phyloP scores from a whole-genome alignment of 2,329 filamentous ascomycete genomes.

The Calycina herbarum region DNA sequence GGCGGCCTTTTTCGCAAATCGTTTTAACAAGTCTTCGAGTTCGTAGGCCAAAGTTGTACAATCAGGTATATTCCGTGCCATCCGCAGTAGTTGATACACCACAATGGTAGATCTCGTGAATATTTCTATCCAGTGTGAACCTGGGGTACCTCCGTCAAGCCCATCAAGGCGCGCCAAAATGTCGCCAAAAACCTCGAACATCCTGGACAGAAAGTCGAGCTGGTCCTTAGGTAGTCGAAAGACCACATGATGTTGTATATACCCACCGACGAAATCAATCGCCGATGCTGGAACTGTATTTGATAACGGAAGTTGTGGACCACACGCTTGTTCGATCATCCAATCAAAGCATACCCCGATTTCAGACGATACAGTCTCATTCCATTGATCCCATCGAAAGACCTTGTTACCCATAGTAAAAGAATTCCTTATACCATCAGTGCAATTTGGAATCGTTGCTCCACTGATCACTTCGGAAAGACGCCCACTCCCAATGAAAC shows the following conservation, averaged over 20 bases:
- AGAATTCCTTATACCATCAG: slow-evolving; percentile 39
- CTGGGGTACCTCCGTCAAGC: neutral
- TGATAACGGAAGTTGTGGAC: neutral
- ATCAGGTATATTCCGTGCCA: slow-evolving; percentile 40
- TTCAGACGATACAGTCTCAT: slow-evolving; percentile 59
- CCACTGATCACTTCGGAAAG: slow-evolving; percentile 41
- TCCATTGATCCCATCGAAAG: slow-evolving; percentile 58
- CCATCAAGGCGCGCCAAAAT: slow-evolving; percentile 25
- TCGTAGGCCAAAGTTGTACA: slow-evolving; percentile 34
- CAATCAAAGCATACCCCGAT: slow-evolving; percentile 62
- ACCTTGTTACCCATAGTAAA: slow-evolving; percentile 50
- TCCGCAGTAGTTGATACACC: slow-evolving; percentile 42
- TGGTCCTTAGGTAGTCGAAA: slow-evolving; percentile 23
- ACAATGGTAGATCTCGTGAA: slow-evolving; percentile 38
- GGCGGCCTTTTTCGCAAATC: slow-evolving; percentile 42
- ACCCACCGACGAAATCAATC: slow-evolving; percentile 32
- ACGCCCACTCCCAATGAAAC: slow-evolving; percentile 56
- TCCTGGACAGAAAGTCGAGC: slow-evolving; percentile 31
- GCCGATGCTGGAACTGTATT: slow-evolving; percentile 18
- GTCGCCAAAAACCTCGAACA: slow-evolving; percentile 33
- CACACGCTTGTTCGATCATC: slow-evolving; percentile 47
- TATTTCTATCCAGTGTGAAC: slow-evolving; percentile 21
- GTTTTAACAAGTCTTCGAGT: slow-evolving; percentile 51
- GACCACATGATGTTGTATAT: slow-evolving; percentile 31
- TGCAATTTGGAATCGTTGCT: slow-evolving; percentile 29